Conservation (phyloP, 176 grass and related monocot species). For the Triticum dicoccoides region DNA sequence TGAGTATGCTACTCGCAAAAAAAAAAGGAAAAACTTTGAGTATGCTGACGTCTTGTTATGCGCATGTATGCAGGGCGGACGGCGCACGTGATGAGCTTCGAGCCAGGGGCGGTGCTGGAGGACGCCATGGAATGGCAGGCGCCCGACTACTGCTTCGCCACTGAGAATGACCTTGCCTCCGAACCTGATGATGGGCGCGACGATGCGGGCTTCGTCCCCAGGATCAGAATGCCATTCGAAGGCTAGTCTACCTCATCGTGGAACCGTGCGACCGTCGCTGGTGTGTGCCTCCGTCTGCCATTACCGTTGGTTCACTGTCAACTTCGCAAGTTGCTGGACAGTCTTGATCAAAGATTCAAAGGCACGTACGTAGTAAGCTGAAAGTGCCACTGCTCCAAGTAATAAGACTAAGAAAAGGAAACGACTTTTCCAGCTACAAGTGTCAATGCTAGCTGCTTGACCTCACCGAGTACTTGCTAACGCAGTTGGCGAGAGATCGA, state of each 20-base stretch:
- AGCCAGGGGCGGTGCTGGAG: slow-evolving; percentile 37
- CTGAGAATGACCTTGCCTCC: background rate
- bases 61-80: background rate
- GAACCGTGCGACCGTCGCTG: background rate
- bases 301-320: too few relatives aligned
- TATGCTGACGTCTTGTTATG: background rate
- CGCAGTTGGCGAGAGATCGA: too few relatives aligned
- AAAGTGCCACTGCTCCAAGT: background rate
- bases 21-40: background rate
- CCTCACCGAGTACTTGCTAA: too few relatives aligned
- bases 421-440: too few relatives aligned
- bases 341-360: too few relatives aligned
- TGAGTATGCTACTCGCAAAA: too few relatives aligned
- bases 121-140: slow-evolving; percentile 44
- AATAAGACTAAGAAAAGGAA: too few relatives aligned
- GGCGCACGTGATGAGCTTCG: slow-evolving; percentile 42
- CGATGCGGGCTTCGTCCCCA: background rate
- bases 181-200: background rate
- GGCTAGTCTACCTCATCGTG: background rate
- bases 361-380: too few relatives aligned
- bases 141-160: slow-evolving; percentile 40
- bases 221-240: background rate
- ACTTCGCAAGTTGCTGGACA: too few relatives aligned
- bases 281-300: too few relatives aligned
- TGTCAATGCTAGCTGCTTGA: background rate